Conservation (phyloP, 345 rosid genomes). For the Eucalyptus brandiana region DNA sequence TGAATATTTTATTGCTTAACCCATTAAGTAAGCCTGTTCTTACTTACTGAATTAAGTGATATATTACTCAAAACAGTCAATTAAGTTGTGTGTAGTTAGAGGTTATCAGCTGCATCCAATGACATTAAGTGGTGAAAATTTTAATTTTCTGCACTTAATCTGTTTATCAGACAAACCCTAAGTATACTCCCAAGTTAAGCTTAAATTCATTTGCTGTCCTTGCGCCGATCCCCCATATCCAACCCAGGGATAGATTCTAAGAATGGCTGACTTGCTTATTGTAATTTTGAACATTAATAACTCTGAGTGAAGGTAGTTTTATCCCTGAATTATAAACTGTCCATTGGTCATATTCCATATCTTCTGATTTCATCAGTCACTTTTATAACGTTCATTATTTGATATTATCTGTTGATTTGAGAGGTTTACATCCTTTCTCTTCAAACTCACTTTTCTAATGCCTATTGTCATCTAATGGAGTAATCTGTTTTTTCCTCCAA, state of each 20-base stretch:
- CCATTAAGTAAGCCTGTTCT: neutral
- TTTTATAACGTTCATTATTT: neutral
- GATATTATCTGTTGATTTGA: neutral
- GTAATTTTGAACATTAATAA: neutral
- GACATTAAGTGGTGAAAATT: neutral
- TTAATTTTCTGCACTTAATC: neutral
- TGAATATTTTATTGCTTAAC: neutral
- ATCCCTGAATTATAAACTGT: neutral
- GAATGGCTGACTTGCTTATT: neutral
- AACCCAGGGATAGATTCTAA: neutral
- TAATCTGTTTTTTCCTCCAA: neutral
- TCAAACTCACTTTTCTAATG: neutral
- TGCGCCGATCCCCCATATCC: neutral
- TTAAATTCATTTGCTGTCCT: neutral
- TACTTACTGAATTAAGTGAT: neutral
- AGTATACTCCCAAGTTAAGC: neutral
- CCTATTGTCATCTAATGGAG: neutral
- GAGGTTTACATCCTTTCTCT: neutral
- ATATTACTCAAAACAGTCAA: neutral
- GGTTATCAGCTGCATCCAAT: neutral
- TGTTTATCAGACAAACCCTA: neutral
- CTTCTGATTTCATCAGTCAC: neutral
- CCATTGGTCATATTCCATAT: neutral
- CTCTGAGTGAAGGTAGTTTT: neutral
- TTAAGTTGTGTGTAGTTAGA: neutral